phyloP scores from a whole-genome alignment of 2,329 filamentous ascomycete genomes.

The Microcera coccophila region DNA sequence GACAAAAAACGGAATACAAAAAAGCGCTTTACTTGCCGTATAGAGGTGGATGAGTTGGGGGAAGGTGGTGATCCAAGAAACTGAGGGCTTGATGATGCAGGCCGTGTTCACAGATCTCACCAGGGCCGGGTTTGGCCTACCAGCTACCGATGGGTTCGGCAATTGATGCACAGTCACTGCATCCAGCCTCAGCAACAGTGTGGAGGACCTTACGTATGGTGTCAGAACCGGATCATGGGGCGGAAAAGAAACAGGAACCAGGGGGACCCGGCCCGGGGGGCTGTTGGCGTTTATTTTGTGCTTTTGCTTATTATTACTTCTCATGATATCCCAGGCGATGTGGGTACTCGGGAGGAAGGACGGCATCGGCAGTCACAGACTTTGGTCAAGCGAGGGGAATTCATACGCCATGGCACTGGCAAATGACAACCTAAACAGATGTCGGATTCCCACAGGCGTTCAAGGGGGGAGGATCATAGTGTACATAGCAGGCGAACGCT shows the following conservation, averaged over 20 bases:
- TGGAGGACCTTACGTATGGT: not conserved
- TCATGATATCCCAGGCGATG: slow-evolving; percentile 28
- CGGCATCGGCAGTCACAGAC: slow-evolving; percentile 16
- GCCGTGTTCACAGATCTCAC: not conserved
- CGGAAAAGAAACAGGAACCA: slow-evolving; percentile 3
- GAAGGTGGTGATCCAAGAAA: too few species aligned
- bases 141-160: not conserved
- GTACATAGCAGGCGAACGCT: slow-evolving; percentile 7
- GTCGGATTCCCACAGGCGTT: not conserved
- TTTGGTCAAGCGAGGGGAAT: slow-evolving; percentile 10
- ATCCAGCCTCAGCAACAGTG: not conserved
- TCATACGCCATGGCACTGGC: slow-evolving; percentile 5
- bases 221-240: slow-evolving; percentile 10
- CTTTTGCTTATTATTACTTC: slow-evolving; percentile 9
- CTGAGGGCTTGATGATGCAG: too few species aligned
- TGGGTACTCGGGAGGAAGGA: slow-evolving; percentile 20
- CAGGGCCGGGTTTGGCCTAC: not conserved
- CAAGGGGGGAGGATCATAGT: not conserved
- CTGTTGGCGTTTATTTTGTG: slow-evolving; percentile 21
- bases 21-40: slow-evolving; percentile 18
- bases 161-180: not conserved
- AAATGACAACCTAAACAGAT: too few species aligned
- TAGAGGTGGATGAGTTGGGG: slow-evolving; percentile 6
- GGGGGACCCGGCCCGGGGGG: slow-evolving; percentile 12
- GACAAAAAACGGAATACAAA: slow-evolving; percentile 17